Base-by-base conservation (phyloP, 768 basidiomycete species). In the Kwoniella bestiolae region DNA sequence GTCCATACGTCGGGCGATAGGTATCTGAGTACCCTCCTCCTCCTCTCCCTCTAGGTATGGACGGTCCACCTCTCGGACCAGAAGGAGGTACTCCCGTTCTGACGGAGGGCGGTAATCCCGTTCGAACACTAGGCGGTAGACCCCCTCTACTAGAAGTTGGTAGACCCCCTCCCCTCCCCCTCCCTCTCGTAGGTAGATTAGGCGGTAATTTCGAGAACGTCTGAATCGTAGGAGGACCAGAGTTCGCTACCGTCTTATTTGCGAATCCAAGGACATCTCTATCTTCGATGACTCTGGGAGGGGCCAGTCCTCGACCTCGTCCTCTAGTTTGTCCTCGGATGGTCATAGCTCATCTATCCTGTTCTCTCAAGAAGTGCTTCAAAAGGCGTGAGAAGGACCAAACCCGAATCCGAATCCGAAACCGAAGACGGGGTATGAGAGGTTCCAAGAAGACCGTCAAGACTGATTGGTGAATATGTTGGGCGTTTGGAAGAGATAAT, bases 201-300 rank as follows among this genome's bases (percentile, higher is more conserved):
- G 38, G 38, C 46, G 45, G 57, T 12, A 35, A 45, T 59, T 47
- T 59, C 5, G 52, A 41, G 55, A 32, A 47, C 7, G 63, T 65
- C 28, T 52, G 41, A 12, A 65, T 49, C 0, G 32, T n/a, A 12
- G 63, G 63, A 5, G 63, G 63, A 2, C 63, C 63, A 21, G 34
- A 9, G 28, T 57, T 58, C 7, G 63, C 63, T 0, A 65, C 63
- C 45, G 46, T 38, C 29, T 65, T 65, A 57, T 65, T 65, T 18
- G 56, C 63, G 23, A 28, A 65, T 5, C 63, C 50, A 29, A 41
- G 31, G 3, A 65, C 50, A 45, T 65, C 63, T 41, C 63, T 46
- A 53, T 65, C 63, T 35, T 65, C 63, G 2, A 46, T 58, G 18
- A n/a, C 31, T 41, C 46, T 14, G 44, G 53, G 44, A 9, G 55